These are phyloP conservation scores for Arabidopsis thaliana DNA, from an alignment of 345 rosid genomes.

Conservation along the genomic window DNA sequence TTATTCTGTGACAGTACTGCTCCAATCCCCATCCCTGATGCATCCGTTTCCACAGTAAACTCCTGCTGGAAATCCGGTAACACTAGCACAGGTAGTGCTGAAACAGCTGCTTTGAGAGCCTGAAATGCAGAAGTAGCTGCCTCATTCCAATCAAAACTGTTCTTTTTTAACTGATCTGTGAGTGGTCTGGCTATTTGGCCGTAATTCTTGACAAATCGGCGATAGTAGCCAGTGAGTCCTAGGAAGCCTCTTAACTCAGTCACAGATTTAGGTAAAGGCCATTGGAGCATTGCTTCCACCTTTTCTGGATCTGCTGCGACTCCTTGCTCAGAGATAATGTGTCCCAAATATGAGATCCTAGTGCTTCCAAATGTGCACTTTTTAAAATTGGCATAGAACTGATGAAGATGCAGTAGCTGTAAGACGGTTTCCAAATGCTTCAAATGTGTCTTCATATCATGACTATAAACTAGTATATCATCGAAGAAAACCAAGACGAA, in stretches of 20 bases:
- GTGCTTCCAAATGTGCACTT: neutral
- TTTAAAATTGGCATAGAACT: neutral
- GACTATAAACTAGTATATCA: neutral
- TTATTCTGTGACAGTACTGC: neutral
- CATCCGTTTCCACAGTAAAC: neutral
- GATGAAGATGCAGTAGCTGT: rapidly evolving
- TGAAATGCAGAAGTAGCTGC: rapidly evolving
- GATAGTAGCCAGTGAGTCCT: neutral
- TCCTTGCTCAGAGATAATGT: neutral
- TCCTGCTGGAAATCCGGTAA: neutral
- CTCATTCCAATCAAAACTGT: rapidly evolving
- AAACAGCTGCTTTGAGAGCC: rapidly evolving
- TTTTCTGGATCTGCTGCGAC: neutral
- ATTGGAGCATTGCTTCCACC: neutral
- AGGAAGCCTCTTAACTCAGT: neutral
- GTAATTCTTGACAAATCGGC: neutral
- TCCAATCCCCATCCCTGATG: rapidly evolving
- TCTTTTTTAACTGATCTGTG: neutral
- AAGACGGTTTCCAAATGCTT: rapidly evolving
- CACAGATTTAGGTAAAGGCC: rapidly evolving
- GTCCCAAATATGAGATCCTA: neutral
- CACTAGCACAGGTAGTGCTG: rapidly evolving
- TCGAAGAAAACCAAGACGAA: neutral
- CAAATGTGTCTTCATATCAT: rapidly evolving
- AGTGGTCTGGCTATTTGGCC: neutral